phyloP scores from a whole-genome alignment of 2,329 filamentous ascomycete species.

The Pseudogymnoascus sp. region DNA sequence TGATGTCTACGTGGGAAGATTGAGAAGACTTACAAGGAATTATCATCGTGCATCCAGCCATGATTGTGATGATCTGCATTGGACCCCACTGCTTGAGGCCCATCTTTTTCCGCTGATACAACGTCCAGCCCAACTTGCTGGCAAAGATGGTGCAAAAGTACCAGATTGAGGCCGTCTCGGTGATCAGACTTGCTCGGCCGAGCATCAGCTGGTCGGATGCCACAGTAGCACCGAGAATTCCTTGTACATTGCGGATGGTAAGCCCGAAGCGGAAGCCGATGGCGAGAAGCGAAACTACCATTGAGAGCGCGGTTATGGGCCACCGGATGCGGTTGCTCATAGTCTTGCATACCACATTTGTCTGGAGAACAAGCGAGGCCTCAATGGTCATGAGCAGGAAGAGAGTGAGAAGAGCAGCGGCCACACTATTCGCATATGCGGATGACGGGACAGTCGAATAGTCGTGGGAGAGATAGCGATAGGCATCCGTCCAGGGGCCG shows the following conservation, averaged over 20 bases:
- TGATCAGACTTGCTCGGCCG: conserved; percentile 40
- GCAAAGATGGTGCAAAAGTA: conserved; percentile 57
- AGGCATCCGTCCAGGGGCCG: conserved; percentile 43
- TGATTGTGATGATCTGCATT: conserved; percentile 61
- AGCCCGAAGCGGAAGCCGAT: conserved; percentile 47
- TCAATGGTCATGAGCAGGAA: conserved; percentile 50
- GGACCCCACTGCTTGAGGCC: conserved; percentile 55
- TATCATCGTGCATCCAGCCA: conserved; percentile 59
- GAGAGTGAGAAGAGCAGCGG: conserved; percentile 41
- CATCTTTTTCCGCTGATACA: conserved; percentile 47
- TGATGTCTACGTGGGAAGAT: conserved; percentile 12
- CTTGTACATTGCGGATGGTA: conserved; percentile 40
- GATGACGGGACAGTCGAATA: conserved; percentile 35
- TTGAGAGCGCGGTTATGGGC: conserved; percentile 40
- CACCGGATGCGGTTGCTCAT: conserved; percentile 40
- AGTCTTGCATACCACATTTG: conserved; percentile 49
- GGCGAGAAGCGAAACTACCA: conserved; percentile 42
- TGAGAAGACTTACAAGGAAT: conserved; percentile 47
- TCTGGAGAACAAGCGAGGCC: conserved; percentile 54
- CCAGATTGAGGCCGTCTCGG: conserved; percentile 49
- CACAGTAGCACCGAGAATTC: conserved; percentile 28
- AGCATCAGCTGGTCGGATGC: conserved; percentile 26
- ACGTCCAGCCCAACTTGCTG: conserved; percentile 51
- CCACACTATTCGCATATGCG: conserved; percentile 41
- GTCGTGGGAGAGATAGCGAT: conserved; percentile 42